A percentile compares a stretch with the other conserved stretches of the same genome.
phyloP scores from a whole-genome alignment of 2,329 filamentous ascomycete genomes.

The Metarhizium anisopliae region DNA sequence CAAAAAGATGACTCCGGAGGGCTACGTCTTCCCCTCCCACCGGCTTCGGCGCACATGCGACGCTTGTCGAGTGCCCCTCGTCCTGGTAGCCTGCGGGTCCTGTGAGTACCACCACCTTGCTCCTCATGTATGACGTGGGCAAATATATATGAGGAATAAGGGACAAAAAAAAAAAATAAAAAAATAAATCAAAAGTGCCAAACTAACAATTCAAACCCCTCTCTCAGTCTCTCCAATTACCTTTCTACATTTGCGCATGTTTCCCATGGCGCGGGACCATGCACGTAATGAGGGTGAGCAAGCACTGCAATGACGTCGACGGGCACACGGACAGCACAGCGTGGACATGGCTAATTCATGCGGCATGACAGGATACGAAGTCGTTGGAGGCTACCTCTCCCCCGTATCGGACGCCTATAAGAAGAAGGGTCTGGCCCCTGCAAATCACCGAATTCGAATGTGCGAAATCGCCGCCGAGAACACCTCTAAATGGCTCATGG shows the following conservation, averaged over 20 bases:
- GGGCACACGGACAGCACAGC: no score
- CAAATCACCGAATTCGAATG: constrained; percentile 51
- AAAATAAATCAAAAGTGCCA: no score
- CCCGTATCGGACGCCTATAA: constrained; percentile 26
- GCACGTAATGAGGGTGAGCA: constrained; percentile 38
- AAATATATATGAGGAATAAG: no score
- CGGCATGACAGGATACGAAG: constrained; percentile 50
- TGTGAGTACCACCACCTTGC: constrained; percentile 20
- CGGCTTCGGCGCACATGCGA: constrained; percentile 48
- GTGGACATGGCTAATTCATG: no score
- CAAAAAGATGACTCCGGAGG: constrained; percentile 15
- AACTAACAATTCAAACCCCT: no score
- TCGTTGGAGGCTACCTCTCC: constrained; percentile 61
- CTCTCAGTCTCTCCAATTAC: constrained; percentile 55
- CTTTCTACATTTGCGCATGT: constrained; percentile 76
- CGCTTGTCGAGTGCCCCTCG: constrained; percentile 4
- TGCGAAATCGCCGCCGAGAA: constrained; percentile 71
- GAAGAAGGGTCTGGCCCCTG: constrained; percentile 28
- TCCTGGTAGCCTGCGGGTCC: constrained; percentile 47
- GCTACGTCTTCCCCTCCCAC: constrained; percentile 50
- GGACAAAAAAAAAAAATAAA: no score
- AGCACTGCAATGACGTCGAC: no score
- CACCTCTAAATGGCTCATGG: constrained; percentile 68
- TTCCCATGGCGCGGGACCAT: constrained; percentile 78
- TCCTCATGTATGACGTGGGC: no score